Evolutionary conservation across 768 basidiomycete species (phyloP).

Genomic region (Suillus luteus): DNA sequence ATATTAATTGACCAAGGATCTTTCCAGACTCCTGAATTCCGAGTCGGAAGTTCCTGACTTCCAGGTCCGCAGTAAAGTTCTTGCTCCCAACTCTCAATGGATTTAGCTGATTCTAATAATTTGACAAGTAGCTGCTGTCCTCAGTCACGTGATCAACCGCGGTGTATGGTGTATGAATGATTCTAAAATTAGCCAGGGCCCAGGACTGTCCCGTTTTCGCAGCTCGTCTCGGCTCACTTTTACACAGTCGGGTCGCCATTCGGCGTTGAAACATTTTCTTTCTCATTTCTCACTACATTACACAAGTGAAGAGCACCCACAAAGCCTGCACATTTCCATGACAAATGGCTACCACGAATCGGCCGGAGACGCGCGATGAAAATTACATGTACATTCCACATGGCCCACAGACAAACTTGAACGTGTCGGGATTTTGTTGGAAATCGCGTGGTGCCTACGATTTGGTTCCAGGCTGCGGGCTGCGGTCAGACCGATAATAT

Average conservation of each 20-base stretch:
- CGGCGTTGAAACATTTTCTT: background rate
- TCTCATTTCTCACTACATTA: background rate
- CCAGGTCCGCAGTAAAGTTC: too few species aligned
- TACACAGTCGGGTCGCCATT: background rate
- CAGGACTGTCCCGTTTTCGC: too few species aligned
- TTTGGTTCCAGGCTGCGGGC: background rate
- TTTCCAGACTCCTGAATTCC: too few species aligned
- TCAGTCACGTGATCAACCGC: too few species aligned
- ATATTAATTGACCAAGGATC: too few species aligned
- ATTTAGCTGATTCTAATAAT: too few species aligned
- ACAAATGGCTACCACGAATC: conserved; percentile 46
- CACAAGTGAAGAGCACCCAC: background rate
- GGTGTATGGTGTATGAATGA: too few species aligned
- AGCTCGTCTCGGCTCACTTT: too few species aligned
- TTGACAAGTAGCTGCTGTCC: too few species aligned
- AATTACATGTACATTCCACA: conserved; percentile 18
- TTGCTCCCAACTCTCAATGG: too few species aligned
- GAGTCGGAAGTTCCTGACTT: too few species aligned
- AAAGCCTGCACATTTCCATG: conserved; percentile 42
- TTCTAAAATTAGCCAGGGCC: too few species aligned
- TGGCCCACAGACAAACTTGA: conserved; percentile 36
- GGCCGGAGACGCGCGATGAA: conserved; percentile 32
- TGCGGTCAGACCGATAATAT: conserved; percentile 26
- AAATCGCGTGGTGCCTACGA: conserved; percentile 24
- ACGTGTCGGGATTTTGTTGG: conserved; percentile 30